Evolutionary conservation across 441 rosid species (phyloP), one percentile per base, ranked within the genome.

Genomic region (Francoa sonchifolia): DNA sequence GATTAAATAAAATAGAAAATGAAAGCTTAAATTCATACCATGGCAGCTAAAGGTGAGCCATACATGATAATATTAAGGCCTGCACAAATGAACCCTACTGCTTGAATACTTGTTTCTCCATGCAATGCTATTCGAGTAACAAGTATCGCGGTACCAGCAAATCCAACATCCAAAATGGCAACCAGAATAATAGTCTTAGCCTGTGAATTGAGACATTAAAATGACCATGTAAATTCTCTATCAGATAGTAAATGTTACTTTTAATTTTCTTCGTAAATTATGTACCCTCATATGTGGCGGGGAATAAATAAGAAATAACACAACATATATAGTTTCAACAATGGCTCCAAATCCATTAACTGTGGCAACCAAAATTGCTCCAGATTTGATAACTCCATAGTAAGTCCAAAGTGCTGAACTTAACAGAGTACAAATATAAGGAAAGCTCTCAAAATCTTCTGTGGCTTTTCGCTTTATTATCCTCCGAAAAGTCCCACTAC

Each of bases 391-490:
- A 14, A 73, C 57, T 8, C 97, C 95, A 38, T 83, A 83, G 52
- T 81, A 88, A 23, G 82, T 76, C 95, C 95, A 88, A 20, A 78
- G 47, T 9, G 73, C 68, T 19, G 82, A 55, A 41, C 50, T 65
- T 30, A 88, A 36, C 52, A 88, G 49, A 23, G 81, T 76, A 57
- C 90, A 78, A 7, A 83, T 25, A 54, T 78, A 88, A 0, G 97
- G 97, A 33, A 83, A 65, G 57, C 85, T 69, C 57, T 78, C 77
- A 37, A 74, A 83, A 0, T 78, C 71, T 55, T 78, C 87, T 0
- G 97, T 81, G 3, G 97, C 78, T 48, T 54, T 32, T 12, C 50
- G 37, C 57, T 47, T 65, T 47, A 71, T 23, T 37, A 88, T 78
- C 50, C 54, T 59, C 79, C 68, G 42, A 41, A 88, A 88, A 0